These are phyloP conservation scores for Boletus huronensis DNA, from an alignment of 768 basidiomycete species.

Conservation along the genomic window DNA sequence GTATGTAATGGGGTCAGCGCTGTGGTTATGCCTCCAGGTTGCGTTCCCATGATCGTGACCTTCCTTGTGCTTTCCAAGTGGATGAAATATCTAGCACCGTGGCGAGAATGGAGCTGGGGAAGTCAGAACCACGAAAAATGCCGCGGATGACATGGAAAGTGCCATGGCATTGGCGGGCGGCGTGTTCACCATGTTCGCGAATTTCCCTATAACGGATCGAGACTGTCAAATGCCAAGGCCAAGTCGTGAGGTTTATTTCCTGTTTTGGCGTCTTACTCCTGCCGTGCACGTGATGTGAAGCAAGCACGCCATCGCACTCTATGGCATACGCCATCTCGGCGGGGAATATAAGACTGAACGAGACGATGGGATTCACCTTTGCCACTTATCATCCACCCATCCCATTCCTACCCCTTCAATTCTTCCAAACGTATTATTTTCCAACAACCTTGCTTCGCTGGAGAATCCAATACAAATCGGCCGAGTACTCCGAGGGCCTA, in stretches of 20 bases:
- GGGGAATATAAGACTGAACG: constrained; percentile 18
- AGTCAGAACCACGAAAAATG: not conserved
- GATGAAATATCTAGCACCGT: not conserved
- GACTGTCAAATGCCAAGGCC: too few species aligned
- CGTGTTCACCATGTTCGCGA: too few species aligned
- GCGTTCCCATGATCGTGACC: not conserved
- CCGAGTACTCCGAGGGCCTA: not conserved
- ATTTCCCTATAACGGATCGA: too few species aligned
- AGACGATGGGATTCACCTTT: not conserved
- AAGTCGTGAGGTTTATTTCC: not conserved
- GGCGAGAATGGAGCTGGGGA: not conserved
- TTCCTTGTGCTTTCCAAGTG: not conserved
- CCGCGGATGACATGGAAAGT: not conserved
- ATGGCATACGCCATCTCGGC: constrained; percentile 9
- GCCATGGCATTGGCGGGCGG: too few species aligned
- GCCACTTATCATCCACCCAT: not conserved
- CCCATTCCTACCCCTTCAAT: too few species aligned
- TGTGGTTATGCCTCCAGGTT: not conserved
- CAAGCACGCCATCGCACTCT: constrained; percentile 28
- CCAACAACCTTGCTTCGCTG: not conserved
- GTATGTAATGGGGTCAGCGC: not conserved
- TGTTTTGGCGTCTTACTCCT: not conserved
- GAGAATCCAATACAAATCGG: not conserved
- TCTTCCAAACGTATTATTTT: too few species aligned
- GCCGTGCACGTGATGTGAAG: constrained; percentile 29